A percentile compares a stretch with the other conserved stretches of the same genome.
phyloP scores from a whole-genome alignment of 2,329 filamentous ascomycete genomes.

The Calonectria henricotiae region DNA sequence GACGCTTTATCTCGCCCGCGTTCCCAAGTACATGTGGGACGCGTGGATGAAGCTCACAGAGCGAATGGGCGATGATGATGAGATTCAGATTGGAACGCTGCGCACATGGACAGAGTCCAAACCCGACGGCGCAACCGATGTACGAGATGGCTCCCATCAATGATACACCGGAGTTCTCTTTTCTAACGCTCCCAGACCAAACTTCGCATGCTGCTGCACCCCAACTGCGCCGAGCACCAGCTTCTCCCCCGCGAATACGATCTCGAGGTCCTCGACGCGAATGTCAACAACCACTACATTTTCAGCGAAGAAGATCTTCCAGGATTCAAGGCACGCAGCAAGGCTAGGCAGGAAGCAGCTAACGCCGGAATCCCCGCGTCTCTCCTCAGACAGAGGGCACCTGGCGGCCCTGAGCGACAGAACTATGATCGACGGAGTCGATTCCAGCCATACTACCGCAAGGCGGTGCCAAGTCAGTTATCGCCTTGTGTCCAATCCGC shows the following conservation, averaged over 20 bases:
- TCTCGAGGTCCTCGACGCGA: constrained; percentile 75
- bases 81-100: constrained; percentile 86
- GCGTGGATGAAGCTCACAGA: constrained; percentile 74
- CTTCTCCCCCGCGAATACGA: constrained; percentile 91
- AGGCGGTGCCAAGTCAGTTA: constrained; percentile 81
- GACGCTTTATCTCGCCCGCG: constrained; percentile 80
- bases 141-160: constrained; percentile 29
- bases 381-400: constrained; percentile 64
- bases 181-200: constrained; percentile 54
- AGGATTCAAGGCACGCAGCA: constrained; percentile 65
- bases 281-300: constrained; percentile 89
- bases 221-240: constrained; percentile 77
- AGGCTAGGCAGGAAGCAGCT: constrained; percentile 70
- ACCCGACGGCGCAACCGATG: constrained; percentile 68
- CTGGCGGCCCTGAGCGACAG: constrained; percentile 62
- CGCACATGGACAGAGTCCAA: constrained; percentile 71
- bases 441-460: constrained; percentile 76
- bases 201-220: constrained; percentile 77
- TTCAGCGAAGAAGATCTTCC: constrained; percentile 96
- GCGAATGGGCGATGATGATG: constrained; percentile 83
- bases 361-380: constrained; percentile 74
- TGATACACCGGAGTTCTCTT: not conserved
- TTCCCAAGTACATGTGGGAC: constrained; percentile 87
- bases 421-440: constrained; percentile 64
- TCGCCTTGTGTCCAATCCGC: not conserved